Evolutionary conservation across 176 grass and related monocot species (phyloP).

Genomic region (Oryza meridionalis): DNA sequence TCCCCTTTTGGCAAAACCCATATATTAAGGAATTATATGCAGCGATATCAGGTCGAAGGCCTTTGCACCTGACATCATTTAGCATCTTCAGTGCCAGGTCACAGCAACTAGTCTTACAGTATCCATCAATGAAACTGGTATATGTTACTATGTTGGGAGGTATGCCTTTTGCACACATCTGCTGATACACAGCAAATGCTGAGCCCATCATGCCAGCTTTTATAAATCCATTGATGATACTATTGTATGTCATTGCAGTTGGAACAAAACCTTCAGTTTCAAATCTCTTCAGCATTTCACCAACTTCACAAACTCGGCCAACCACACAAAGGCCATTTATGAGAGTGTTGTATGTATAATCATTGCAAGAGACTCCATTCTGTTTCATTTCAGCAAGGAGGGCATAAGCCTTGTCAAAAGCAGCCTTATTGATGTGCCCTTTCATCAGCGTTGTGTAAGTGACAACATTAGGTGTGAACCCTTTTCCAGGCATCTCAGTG

Average conservation of each 20-base stretch:
- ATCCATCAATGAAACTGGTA: conserved; percentile 84
- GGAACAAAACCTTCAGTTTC: conserved; percentile 80
- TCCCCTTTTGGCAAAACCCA: conserved; percentile 66
- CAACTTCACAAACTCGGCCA: conserved; percentile 53
- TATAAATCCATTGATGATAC: conserved; percentile 77
- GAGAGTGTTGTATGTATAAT: conserved; percentile 73
- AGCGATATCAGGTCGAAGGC: conserved; percentile 54
- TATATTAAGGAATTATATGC: conserved; percentile 63
- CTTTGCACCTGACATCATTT: conserved; percentile 61
- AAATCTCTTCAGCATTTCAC: conserved; percentile 73
- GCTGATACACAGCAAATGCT: conserved; percentile 52
- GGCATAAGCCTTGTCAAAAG: conserved; percentile 54
- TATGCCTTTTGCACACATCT: conserved; percentile 72
- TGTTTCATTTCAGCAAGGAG: conserved; percentile 64
- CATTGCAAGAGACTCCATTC: conserved; percentile 63
- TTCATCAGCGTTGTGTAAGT: conserved; percentile 78
- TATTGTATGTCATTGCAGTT: conserved; percentile 73
- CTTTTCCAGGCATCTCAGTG: conserved; percentile 61
- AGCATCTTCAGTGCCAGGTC: conserved; percentile 81
- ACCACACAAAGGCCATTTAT: conserved; percentile 69
- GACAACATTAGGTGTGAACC: conserved; percentile 66
- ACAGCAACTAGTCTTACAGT: conserved; percentile 61
- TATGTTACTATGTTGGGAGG: conserved; percentile 67
- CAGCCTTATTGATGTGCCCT: conserved; percentile 57
- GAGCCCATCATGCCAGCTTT: conserved; percentile 61